Base-by-base conservation (phyloP, 2,329 filamentous ascomycete genomes). In the Botrytis cinerea region DNA sequence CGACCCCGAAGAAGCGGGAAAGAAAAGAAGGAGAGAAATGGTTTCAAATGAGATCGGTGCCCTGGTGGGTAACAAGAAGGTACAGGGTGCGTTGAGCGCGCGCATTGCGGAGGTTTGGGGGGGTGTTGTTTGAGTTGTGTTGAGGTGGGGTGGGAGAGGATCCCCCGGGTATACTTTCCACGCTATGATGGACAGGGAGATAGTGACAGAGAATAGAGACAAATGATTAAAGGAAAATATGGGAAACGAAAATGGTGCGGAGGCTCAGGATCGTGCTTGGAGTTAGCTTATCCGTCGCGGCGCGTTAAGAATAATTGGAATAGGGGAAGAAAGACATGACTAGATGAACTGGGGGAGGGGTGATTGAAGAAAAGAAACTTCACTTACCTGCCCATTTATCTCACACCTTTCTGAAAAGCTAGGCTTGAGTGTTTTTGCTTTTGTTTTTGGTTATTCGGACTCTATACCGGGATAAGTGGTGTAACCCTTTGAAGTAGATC, bases 81-180 rank as follows among this genome's bases (percentile, higher is more conserved):
- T 95, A 46, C 85, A 85, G 22, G 92, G 88, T 79, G 82, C 84
- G 0, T 80, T 94, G 70, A 93, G 92, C 79, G 86, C 87, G 76
- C 92, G 89, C 79, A 87, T 94, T 78, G 90, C 91, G 0, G 91
- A 93, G 78, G 85, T 93, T 61, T 95, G 93, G 93, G 90, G 88
- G 0, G 86, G 86, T 76, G 80, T 66, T 20, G 22, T 59, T 38
- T 63, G 20, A 35, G 25, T 25, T 25, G 8, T 8, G 38, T 38
- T 1, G 22, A 22, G 12, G 14, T n/a, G 8, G 18, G 46, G 46
- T 35, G 35, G 32, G 32, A 32, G 22, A 14, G 10, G 46, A n/a
- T n/a, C 6, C 5, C 22, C 1, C 22, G 10, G 4, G 22, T 12
- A n/a, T 51, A n/a, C 1, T n/a, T 1, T 14, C 4, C 25, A 5